Percentiles rank a stretch among this genome's conserved stretches.
These are phyloP conservation scores for Kuraishia piskuri DNA, from an alignment of 805 yeast genomes.

Conservation along the genomic window DNA sequence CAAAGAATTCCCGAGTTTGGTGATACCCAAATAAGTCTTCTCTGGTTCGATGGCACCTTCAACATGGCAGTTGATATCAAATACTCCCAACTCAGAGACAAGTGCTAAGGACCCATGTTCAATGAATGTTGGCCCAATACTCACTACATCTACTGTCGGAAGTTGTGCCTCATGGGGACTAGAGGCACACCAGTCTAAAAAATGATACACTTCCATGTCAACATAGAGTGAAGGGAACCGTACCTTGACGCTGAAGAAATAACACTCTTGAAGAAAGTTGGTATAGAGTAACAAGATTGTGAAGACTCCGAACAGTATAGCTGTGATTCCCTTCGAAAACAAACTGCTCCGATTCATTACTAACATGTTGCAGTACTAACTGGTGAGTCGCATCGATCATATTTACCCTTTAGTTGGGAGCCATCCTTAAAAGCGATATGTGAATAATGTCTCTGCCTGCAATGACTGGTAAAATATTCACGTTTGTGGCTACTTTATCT, in stretches of 20 bases:
- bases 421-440: too few species aligned
- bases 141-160: background rate
- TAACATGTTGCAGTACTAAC: too few species aligned
- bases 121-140: background rate
- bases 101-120: constrained; percentile 13
- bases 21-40: background rate
- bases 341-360: too few species aligned
- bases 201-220: background rate
- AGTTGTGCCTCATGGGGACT: too few species aligned
- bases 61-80: constrained; percentile 7
- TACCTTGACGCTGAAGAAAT: constrained; percentile 16
- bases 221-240: constrained; percentile 14
- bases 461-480: too few species aligned
- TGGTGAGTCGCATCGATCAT: too few species aligned
- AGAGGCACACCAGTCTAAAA: too few species aligned
- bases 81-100: constrained; percentile 12
- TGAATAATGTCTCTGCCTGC: too few species aligned
- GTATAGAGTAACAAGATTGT: constrained; percentile 16
- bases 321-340: background rate
- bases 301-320: constrained; percentile 13
- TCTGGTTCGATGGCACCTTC: constrained; percentile 3
- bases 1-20: background rate
- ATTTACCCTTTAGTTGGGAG: too few species aligned
- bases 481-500: too few species aligned
- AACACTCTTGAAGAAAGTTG: constrained; percentile 18